Evolutionary conservation across 495 filamentous ascomycete species (phyloP).

Genomic region (Aspergillus homomorphus): DNA sequence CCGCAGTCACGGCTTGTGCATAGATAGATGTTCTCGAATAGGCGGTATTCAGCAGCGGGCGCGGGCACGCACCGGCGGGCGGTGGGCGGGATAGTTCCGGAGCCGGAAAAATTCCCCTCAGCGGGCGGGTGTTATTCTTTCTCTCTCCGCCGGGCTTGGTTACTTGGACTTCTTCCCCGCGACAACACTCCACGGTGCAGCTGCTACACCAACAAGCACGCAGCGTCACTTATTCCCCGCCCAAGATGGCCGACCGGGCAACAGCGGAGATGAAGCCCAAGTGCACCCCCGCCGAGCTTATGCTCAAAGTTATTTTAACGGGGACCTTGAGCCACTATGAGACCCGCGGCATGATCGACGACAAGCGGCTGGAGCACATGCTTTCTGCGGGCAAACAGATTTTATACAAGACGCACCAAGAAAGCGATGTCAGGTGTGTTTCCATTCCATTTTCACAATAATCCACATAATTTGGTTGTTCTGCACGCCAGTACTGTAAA

Average conservation of each 20-base stretch:
- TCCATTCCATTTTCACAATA: background rate
- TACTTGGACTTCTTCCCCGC: background rate
- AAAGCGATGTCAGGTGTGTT: slow-evolving; percentile 47
- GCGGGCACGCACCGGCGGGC: too few species aligned
- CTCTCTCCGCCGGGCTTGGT: slow-evolving; percentile 6
- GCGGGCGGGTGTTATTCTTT: slow-evolving; percentile 14
- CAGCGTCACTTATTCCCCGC: slow-evolving; percentile 8
- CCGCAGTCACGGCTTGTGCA: too few species aligned
- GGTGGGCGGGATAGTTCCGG: slow-evolving; percentile 14
- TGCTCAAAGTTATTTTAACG: slow-evolving; percentile 48
- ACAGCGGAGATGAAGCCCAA: slow-evolving; percentile 39
- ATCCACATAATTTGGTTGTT: background rate
- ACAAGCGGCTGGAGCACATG: slow-evolving; percentile 50
- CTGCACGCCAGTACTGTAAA: background rate
- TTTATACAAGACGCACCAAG: slow-evolving; percentile 49
- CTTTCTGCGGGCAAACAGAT: slow-evolving; percentile 49
- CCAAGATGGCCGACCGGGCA: slow-evolving; percentile 31
- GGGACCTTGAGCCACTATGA: slow-evolving; percentile 51
- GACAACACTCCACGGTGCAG: slow-evolving; percentile 1
- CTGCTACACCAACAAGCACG: slow-evolving; percentile 3
- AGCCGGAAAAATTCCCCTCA: slow-evolving; percentile 25
- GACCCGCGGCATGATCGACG: slow-evolving; percentile 50
- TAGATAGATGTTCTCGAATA: background rate
- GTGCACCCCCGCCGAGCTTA: slow-evolving; percentile 47
- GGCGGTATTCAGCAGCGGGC: background rate